A percentile compares a stretch with the other conserved stretches of the same genome.
These are phyloP conservation scores for Colletotrichum nymphaeae DNA, from an alignment of 2,329 filamentous ascomycete species.

Conservation along the genomic window DNA sequence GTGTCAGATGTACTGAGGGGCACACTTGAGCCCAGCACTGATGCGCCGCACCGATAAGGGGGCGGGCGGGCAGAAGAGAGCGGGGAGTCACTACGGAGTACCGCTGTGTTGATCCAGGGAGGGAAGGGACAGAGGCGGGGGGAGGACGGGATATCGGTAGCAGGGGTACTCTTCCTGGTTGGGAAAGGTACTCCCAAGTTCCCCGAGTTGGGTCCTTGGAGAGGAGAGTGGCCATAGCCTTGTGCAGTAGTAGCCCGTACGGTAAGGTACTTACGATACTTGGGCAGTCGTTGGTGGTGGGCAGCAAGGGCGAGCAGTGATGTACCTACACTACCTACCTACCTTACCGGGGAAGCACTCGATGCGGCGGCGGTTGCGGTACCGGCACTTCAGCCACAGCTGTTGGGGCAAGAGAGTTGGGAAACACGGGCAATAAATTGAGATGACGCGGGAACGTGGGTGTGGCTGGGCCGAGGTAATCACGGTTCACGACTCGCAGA, in stretches of 20 bases:
- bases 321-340: too few relatives aligned
- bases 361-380: background rate
- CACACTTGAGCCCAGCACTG: background rate
- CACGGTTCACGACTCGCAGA: conserved; percentile 27
- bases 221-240: background rate
- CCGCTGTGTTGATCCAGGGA: background rate
- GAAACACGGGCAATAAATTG: background rate
- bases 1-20: conserved; percentile 24
- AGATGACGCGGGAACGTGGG: background rate
- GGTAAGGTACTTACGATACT: background rate
- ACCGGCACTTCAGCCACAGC: conserved; percentile 8
- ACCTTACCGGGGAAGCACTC: background rate
- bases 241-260: background rate
- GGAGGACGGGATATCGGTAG: conserved; percentile 6
- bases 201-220: conserved; percentile 27
- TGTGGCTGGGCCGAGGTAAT: conserved; percentile 37
- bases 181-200: background rate
- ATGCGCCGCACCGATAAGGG: conserved; percentile 24
- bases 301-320: background rate
- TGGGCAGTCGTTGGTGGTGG: background rate
- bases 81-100: background rate
- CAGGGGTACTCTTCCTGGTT: conserved; percentile 6
- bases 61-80: background rate
- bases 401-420: background rate
- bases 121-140: background rate